Percentiles rank a stretch among this genome's conserved stretches.
These are phyloP conservation scores for Luffa acutangula DNA, from an alignment of 306 rosid genomes.

Conservation along the genomic window DNA sequence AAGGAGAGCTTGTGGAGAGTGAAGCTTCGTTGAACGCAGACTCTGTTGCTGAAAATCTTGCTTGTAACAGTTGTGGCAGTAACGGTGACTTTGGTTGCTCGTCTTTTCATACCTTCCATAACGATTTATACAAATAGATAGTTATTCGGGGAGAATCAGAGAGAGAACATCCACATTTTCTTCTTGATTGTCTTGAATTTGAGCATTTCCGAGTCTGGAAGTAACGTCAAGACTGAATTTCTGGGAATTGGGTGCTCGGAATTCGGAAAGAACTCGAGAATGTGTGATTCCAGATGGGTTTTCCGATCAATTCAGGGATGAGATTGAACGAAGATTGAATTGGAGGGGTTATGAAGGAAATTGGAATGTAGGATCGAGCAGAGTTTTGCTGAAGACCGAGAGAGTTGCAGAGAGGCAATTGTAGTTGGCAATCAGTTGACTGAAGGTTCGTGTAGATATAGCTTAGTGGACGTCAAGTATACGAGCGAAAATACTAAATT, in stretches of 20 bases:
- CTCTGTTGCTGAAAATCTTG: conserved; percentile 1
- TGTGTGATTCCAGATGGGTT: background rate
- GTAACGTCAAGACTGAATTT: background rate
- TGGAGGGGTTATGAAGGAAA: background rate
- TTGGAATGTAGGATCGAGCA: background rate
- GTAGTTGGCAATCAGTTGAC: background rate
- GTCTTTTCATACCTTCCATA: conserved; percentile 8
- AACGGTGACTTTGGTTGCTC: background rate
- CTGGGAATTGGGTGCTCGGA: background rate
- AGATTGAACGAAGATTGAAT: background rate
- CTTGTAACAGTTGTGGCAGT: background rate
- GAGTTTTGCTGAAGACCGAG: background rate
- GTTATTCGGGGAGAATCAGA: background rate
- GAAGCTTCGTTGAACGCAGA: background rate
- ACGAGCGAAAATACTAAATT: background rate
- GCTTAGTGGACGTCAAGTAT: background rate
- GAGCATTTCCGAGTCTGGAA: background rate
- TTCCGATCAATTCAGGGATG: background rate
- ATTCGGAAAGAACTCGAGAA: background rate
- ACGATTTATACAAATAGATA: background rate
- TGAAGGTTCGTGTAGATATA: background rate
- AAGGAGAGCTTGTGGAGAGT: conserved; percentile 18
- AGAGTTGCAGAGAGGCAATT: background rate
- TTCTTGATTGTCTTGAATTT: conserved; percentile 5
- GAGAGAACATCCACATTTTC: conserved; percentile 6